Evolutionary conservation across 2,329 filamentous ascomycete species (phyloP).

Genomic region (Penicillium sp.): DNA sequence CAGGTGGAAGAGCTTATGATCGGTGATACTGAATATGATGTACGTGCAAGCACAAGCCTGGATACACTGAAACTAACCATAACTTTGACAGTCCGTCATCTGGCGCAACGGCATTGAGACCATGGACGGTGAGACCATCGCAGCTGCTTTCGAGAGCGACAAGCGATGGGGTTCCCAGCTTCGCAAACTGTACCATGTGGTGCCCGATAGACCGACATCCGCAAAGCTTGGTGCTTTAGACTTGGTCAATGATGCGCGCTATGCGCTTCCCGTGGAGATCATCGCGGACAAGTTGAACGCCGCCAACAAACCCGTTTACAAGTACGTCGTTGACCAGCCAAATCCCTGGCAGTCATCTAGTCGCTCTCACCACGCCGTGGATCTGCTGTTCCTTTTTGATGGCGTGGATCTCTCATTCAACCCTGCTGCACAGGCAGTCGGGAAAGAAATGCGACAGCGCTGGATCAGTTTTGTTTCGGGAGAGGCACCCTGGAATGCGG

Average conservation of each 20-base stretch:
- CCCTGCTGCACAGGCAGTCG: slow-evolving; percentile 31
- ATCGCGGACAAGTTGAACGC: slow-evolving; percentile 26
- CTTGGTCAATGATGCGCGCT: slow-evolving; percentile 31
- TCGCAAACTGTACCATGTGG: slow-evolving; percentile 42
- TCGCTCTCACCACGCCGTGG: slow-evolving; percentile 47
- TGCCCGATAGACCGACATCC: slow-evolving; percentile 37
- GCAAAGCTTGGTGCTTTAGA: slow-evolving; percentile 41
- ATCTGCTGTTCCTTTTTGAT: slow-evolving; percentile 45
- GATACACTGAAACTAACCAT: background rate
- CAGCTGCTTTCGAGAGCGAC: slow-evolving; percentile 32
- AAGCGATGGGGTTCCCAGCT: slow-evolving; percentile 31
- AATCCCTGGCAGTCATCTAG: slow-evolving; percentile 49
- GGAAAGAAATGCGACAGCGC: slow-evolving; percentile 37
- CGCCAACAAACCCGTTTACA: slow-evolving; percentile 32
- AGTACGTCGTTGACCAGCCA: slow-evolving; percentile 44
- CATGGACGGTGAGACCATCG: slow-evolving; percentile 32
- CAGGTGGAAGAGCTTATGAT: slow-evolving; percentile 39
- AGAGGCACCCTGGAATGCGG: slow-evolving; percentile 34
- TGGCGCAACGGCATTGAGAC: slow-evolving; percentile 45
- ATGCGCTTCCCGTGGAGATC: slow-evolving; percentile 29
- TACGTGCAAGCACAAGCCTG: slow-evolving; percentile 9
- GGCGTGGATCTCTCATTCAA: slow-evolving; percentile 38
- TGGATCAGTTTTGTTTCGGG: slow-evolving; percentile 42
- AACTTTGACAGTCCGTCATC: slow-evolving; percentile 38
- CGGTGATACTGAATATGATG: slow-evolving; percentile 45